Evolutionary conservation across 768 basidiomycete species (phyloP).

Genomic region (Hydnomerulius pinastri): DNA sequence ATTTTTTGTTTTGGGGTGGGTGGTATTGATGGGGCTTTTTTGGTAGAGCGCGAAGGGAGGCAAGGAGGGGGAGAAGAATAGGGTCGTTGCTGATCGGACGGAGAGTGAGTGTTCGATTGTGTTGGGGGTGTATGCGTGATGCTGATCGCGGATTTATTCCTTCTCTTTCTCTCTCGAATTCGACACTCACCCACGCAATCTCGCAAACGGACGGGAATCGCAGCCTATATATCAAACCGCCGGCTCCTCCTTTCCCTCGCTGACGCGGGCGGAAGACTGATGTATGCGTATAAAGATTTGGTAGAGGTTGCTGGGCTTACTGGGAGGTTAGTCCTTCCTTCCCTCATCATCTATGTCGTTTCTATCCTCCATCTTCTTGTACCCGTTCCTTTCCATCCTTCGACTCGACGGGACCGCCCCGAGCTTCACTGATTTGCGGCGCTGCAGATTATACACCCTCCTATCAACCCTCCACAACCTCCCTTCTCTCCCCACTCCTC

Average conservation of each 20-base stretch:
- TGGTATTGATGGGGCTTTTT: constrained; percentile 90
- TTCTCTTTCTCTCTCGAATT: too few species aligned
- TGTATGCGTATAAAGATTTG: constrained; percentile 97
- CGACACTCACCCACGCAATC: too few species aligned
- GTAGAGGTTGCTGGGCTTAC: constrained; percentile 95
- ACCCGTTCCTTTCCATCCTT: too few species aligned
- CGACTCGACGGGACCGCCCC: too few species aligned
- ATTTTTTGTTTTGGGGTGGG: too few species aligned
- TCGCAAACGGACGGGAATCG: neutral
- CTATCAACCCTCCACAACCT: constrained; percentile 84
- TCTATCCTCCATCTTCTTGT: too few species aligned
- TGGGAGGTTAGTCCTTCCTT: constrained; percentile 35
- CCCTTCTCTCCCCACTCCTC: constrained; percentile 46
- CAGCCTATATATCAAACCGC: constrained; percentile 91
- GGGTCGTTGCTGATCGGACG: constrained; percentile 49
- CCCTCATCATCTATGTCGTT: neutral
- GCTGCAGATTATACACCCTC: constrained; percentile 76
- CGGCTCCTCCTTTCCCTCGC: constrained; percentile 91
- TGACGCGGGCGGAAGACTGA: constrained; percentile 91
- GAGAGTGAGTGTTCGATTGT: constrained; percentile 52
- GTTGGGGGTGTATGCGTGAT: too few species aligned
- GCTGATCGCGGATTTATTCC: too few species aligned
- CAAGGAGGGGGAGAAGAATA: constrained; percentile 18
- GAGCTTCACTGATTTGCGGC: too few species aligned
- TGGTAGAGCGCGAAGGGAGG: constrained; percentile 58